Conservation (phyloP, 2,329 filamentous ascomycete genomes). For the Diaporthe caulivora region DNA sequence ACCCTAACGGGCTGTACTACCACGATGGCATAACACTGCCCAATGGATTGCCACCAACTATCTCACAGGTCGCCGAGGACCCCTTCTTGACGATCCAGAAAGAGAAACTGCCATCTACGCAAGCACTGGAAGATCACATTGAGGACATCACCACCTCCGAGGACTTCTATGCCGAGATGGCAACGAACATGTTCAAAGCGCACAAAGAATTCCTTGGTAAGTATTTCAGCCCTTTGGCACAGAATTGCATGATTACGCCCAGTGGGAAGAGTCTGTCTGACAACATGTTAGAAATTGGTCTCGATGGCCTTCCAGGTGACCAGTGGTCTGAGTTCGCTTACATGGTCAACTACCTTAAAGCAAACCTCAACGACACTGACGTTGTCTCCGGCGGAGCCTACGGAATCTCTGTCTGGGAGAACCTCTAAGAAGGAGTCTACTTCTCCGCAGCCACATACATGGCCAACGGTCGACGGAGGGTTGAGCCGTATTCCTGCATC, state of each 20-base stretch:
- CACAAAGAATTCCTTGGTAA: slow-evolving; percentile 54
- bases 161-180: slow-evolving; percentile 53
- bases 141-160: slow-evolving; percentile 50
- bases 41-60: slow-evolving; percentile 65
- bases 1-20: slow-evolving; percentile 65
- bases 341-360: slow-evolving; percentile 68
- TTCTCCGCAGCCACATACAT: slow-evolving; percentile 70
- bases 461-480: slow-evolving; percentile 72
- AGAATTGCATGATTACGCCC: too few relatives aligned
- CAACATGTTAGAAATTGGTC: slow-evolving; percentile 46
- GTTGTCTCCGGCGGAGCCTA: slow-evolving; percentile 56
- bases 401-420: slow-evolving; percentile 60
- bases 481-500: slow-evolving; percentile 69
- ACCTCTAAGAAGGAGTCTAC: slow-evolving; percentile 68
- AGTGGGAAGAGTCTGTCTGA: too few relatives aligned
- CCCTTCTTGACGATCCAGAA: slow-evolving; percentile 52
- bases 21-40: slow-evolving; percentile 60
- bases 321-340: slow-evolving; percentile 75
- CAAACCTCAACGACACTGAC: slow-evolving; percentile 67
- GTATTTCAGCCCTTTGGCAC: too few relatives aligned
- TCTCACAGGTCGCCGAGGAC: slow-evolving; percentile 60
- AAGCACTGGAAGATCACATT: slow-evolving; percentile 52
- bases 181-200: slow-evolving; percentile 59
- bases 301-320: slow-evolving; percentile 64
- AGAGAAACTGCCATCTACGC: slow-evolving; percentile 50